Evolutionary conservation across 768 basidiomycete genomes (phyloP).

Genomic region (Boletus reticuloceps): DNA sequence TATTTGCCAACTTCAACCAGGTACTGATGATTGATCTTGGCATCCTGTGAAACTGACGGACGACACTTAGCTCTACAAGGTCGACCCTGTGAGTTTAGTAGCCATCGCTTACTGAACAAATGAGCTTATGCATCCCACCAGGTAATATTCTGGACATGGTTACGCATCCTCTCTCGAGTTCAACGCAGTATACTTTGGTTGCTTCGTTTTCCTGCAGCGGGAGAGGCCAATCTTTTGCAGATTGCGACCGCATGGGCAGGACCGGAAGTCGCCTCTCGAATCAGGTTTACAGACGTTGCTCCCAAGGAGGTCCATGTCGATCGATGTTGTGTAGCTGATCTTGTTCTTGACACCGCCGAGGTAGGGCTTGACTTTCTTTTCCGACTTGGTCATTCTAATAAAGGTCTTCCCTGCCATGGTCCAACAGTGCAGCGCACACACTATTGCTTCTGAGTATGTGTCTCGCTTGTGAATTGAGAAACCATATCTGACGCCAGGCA

Average conservation of each 20-base stretch:
- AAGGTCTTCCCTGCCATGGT: background rate
- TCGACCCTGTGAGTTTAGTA: constrained; percentile 35
- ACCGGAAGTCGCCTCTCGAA: constrained; percentile 41
- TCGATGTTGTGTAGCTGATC: constrained; percentile 46
- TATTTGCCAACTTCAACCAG: constrained; percentile 57
- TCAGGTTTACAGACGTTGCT: constrained; percentile 49
- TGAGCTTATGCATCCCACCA: constrained; percentile 14
- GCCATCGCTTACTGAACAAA: background rate
- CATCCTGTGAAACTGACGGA: constrained; percentile 5
- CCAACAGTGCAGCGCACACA: constrained; percentile 50
- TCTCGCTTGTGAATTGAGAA: background rate
- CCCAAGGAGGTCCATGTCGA: constrained; percentile 44
- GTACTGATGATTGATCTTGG: constrained; percentile 21
- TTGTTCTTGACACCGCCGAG: constrained; percentile 53
- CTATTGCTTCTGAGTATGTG: constrained; percentile 47
- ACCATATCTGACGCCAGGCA: constrained; percentile 2
- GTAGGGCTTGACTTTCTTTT: constrained; percentile 22
- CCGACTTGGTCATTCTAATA: background rate
- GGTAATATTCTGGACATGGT: constrained; percentile 48
- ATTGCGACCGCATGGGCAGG: constrained; percentile 45
- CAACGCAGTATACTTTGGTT: constrained; percentile 52
- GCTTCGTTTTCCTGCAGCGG: constrained; percentile 47
- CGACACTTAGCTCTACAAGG: constrained; percentile 42
- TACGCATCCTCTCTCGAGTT: constrained; percentile 42
- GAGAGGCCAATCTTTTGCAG: constrained; percentile 43